Evolutionary conservation across 2,329 filamentous ascomycete genomes (phyloP).

Genomic region (Drechslerella dactyloides): DNA sequence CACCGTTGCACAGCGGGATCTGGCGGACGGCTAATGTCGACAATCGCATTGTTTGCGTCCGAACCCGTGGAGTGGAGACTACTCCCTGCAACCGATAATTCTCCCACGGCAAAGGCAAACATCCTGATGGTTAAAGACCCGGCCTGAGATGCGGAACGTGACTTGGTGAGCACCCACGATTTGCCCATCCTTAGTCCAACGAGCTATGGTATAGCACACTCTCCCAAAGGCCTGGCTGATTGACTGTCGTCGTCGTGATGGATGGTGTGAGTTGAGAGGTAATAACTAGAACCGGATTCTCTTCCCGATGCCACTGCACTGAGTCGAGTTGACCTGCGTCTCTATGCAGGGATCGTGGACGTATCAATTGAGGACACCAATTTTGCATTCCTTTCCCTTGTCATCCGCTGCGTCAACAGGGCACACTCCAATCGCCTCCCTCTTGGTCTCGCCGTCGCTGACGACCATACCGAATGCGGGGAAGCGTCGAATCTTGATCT

Average conservation of each 20-base stretch:
- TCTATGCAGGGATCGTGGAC: not conserved
- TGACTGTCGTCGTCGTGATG: too few species aligned
- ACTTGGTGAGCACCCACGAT: not conserved
- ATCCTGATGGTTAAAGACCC: not conserved
- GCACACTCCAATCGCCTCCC: not conserved
- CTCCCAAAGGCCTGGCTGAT: too few species aligned
- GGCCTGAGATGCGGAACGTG: not conserved
- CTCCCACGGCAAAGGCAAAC: slow-evolving; percentile 3
- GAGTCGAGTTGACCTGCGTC: too few species aligned
- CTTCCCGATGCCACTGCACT: too few species aligned
- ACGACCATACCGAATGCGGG: slow-evolving; percentile 1
- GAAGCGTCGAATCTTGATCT: not conserved
- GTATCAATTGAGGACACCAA: too few species aligned
- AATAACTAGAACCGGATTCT: too few species aligned
- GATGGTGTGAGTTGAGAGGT: too few species aligned
- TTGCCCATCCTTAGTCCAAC: not conserved
- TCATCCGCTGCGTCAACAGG: too few species aligned
- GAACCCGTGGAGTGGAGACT: not conserved
- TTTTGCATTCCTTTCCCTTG: too few species aligned
- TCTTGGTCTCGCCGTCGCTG: not conserved
- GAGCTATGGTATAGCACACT: too few species aligned
- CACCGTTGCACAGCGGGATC: not conserved
- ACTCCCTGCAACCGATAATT: not conserved
- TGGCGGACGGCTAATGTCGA: not conserved
- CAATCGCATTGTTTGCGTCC: slow-evolving; percentile 1